phyloP scores from a whole-genome alignment of 768 basidiomycete species.

The Ramaria rubella region DNA sequence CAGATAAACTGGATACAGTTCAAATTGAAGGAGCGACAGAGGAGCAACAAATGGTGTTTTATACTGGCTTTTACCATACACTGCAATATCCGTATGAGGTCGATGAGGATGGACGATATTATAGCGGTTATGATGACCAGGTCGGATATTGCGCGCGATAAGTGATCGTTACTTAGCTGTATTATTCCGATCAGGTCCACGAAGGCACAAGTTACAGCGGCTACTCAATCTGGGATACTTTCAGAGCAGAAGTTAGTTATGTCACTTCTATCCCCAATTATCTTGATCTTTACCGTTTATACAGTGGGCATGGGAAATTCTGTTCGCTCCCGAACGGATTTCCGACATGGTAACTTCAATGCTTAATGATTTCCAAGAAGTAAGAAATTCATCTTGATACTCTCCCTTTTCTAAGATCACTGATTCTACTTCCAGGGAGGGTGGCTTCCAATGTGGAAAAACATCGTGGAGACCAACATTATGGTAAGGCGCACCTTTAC shows the following conservation, averaged over 20 bases:
- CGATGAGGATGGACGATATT: conserved; percentile 59
- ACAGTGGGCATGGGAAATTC: conserved; percentile 68
- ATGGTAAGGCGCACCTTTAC: conserved; percentile 41
- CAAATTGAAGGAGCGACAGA: conserved; percentile 42
- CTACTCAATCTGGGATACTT: conserved; percentile 69
- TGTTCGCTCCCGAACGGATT: conserved; percentile 71
- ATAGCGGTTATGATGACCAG: conserved; percentile 67
- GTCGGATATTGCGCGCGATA: too few relatives aligned
- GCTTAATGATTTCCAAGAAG: conserved; percentile 71
- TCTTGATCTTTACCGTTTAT: not conserved
- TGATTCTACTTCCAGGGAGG: conserved; percentile 41
- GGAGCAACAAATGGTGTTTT: conserved; percentile 40
- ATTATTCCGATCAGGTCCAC: conserved; percentile 28
- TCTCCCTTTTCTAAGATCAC: conserved; percentile 2
- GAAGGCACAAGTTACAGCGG: conserved; percentile 68
- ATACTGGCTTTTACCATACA: conserved; percentile 59
- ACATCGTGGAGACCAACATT: conserved; percentile 80
- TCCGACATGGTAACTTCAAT: conserved; percentile 72
- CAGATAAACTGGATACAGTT: conserved; percentile 49
- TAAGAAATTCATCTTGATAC: conserved; percentile 19
- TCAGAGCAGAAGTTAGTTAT: conserved; percentile 3
- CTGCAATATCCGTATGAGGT: conserved; percentile 76
- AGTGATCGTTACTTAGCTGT: not conserved
- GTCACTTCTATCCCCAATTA: not conserved
- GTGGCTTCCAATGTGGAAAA: conserved; percentile 91